phyloP scores from a whole-genome alignment of 371 early-diverging fungal species.

The Mortierella sp. region DNA sequence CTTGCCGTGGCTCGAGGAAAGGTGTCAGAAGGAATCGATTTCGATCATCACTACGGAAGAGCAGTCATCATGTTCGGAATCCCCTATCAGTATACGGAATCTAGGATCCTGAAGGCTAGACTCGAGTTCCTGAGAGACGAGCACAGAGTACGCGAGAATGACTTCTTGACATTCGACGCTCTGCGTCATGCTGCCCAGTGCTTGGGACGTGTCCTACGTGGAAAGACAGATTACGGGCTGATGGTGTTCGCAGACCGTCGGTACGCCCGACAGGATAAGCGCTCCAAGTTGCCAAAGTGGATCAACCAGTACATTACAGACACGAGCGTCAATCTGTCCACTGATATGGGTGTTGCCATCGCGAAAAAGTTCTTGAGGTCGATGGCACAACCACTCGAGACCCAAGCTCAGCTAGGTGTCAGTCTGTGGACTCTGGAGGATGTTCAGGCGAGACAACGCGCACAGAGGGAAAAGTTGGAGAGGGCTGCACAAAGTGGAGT shows the following conservation, averaged over 20 bases:
- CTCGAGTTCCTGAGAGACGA: slow-evolving; percentile 96
- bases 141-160: slow-evolving; percentile 96
- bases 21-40: slow-evolving; percentile 99
- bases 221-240: slow-evolving; percentile 99
- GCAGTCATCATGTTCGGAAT: slow-evolving; percentile 99
- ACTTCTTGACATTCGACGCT: slow-evolving; percentile 99
- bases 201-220: slow-evolving; percentile 97
- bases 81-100: slow-evolving; percentile 99
- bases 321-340: slow-evolving; percentile 92
- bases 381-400: slow-evolving; percentile 97
- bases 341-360: slow-evolving; percentile 97
- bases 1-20: slow-evolving; percentile 99
- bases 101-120: slow-evolving; percentile 95
- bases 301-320: slow-evolving; percentile 94
- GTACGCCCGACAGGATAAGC: slow-evolving; percentile 95
- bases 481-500: slow-evolving; percentile 11
- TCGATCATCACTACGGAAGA: slow-evolving; percentile 99
- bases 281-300: slow-evolving; percentile 98
- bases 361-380: slow-evolving; percentile 95
- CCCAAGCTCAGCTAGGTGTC: slow-evolving; percentile 66
- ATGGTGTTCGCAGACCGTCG: slow-evolving; percentile 99
- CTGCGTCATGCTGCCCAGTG: slow-evolving; percentile 99
- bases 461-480: slow-evolving; percentile 45
- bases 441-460: slow-evolving; percentile 61
- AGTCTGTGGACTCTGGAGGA: slow-evolving; percentile 73